Percentiles rank a stretch among this genome's conserved stretches.
Evolutionary conservation across 352 stramenopile species (phyloP).

Genomic region (Pythium sp.): DNA sequence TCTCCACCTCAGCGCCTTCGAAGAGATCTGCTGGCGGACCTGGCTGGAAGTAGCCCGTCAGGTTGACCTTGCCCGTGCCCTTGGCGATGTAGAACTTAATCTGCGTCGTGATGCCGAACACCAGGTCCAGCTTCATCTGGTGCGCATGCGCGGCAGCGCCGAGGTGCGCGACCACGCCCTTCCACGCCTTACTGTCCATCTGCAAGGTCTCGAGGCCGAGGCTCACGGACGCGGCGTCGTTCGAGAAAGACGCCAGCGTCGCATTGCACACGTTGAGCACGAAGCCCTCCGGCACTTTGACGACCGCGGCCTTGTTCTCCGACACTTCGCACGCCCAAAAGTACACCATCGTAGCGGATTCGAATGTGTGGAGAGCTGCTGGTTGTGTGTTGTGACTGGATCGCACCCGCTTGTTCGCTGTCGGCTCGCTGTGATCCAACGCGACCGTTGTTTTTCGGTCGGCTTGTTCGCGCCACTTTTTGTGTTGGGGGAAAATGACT

Average conservation of each 20-base stretch:
- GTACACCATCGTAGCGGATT: constrained; percentile 29
- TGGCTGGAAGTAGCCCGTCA: constrained; percentile 83
- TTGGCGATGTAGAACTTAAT: constrained; percentile 77
- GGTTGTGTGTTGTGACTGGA: neutral
- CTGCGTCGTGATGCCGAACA: constrained; percentile 46
- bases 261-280: constrained; percentile 68
- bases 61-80: constrained; percentile 57
- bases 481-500: neutral
- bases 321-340: constrained; percentile 64
- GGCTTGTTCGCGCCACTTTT: neutral
- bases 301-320: constrained; percentile 47
- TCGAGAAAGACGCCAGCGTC: constrained; percentile 24
- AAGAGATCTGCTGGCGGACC: constrained; percentile 42
- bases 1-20: constrained; percentile 13
- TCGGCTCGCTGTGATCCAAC: neutral
- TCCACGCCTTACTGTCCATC: constrained; percentile 60
- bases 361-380: constrained; percentile 1
- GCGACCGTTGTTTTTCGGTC: neutral
- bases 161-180: constrained; percentile 63
- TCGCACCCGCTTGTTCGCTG: neutral
- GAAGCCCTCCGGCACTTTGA: constrained; percentile 51
- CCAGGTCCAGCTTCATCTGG: constrained; percentile 80
- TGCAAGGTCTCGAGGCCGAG: constrained; percentile 64
- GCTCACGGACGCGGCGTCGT: constrained; percentile 29
- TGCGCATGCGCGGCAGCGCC: constrained; percentile 38